Conservation (phyloP, 169 alveolate species). For the Plasmodium inui region DNA sequence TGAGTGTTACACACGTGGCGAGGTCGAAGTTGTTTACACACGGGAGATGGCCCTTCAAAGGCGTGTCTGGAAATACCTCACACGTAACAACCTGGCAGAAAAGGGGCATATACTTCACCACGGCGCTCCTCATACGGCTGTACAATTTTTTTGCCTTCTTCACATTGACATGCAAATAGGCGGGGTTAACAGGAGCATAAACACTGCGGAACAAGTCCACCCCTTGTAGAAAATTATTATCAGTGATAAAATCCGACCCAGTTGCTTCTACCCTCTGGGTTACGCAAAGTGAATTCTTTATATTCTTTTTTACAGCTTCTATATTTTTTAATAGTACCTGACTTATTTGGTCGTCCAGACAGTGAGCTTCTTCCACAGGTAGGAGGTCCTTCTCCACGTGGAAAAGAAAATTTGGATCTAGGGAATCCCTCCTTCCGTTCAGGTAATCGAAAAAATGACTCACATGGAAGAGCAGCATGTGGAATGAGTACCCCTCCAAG, state of each 20-base stretch:
- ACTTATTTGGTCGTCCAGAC: background rate
- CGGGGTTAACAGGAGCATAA: background rate
- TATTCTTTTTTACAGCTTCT: conserved; percentile 14
- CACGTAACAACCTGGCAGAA: background rate
- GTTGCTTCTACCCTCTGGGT: background rate
- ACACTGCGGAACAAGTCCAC: background rate
- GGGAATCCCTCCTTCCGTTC: background rate
- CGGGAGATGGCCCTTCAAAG: background rate
- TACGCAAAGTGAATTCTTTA: background rate
- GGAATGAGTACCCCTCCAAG: background rate
- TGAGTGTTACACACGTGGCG: background rate
- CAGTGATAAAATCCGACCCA: background rate
- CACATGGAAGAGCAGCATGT: conserved; percentile 19
- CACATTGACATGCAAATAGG: conserved; percentile 26
- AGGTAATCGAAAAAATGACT: conserved; percentile 2
- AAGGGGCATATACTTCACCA: conserved; percentile 12
- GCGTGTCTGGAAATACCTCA: background rate
- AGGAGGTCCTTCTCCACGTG: conserved; percentile 26
- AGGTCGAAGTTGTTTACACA: background rate
- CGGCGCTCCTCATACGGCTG: conserved; percentile 19
- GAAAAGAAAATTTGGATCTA: conserved; percentile 36
- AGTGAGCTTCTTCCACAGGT: background rate
- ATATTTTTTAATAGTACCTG: conserved; percentile 14
- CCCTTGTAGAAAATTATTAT: conserved; percentile 29
- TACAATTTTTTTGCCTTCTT: conserved; percentile 55